Percentiles rank a stretch among this genome's conserved stretches.
phyloP scores from a whole-genome alignment of 306 rosid species.

The Quercus bicolor region DNA sequence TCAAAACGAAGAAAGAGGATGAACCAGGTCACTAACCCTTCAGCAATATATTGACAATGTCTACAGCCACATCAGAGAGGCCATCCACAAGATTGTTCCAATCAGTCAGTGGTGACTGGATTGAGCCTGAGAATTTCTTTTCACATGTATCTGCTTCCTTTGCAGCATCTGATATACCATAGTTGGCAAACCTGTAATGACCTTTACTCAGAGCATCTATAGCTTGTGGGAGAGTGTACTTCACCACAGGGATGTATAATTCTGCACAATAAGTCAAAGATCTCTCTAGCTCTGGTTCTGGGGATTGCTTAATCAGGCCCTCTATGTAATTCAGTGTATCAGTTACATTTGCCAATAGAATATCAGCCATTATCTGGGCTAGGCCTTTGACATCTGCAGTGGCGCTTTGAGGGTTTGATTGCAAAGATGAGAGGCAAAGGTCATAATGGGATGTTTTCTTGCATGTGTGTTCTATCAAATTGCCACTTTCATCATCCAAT shows the following conservation, averaged over 20 bases:
- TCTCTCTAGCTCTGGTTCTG: constrained; percentile 47
- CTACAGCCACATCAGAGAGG: constrained; percentile 57
- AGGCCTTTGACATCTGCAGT: constrained; percentile 46
- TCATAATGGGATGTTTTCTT: constrained; percentile 48
- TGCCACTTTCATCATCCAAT: constrained; percentile 9
- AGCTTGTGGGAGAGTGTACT: constrained; percentile 71
- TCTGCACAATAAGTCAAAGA: constrained; percentile 76
- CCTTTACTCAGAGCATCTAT: constrained; percentile 61
- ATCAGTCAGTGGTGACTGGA: constrained; percentile 42
- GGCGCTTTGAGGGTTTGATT: constrained; percentile 39
- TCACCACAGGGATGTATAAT: constrained; percentile 70
- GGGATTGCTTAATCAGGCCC: constrained; percentile 34
- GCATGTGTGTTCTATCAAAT: constrained; percentile 45
- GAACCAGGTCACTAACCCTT: constrained; percentile 31
- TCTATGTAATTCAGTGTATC: constrained; percentile 42
- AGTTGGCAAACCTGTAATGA: constrained; percentile 62
- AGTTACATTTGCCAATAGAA: constrained; percentile 34
- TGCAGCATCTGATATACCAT: constrained; percentile 60
- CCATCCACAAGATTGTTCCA: constrained; percentile 47
- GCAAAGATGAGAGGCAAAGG: constrained; percentile 41
- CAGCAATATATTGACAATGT: constrained; percentile 47
- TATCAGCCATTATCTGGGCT: constrained; percentile 39
- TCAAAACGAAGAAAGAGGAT: not conserved
- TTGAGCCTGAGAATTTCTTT: constrained; percentile 47
- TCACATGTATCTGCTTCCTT: constrained; percentile 63